Evolutionary conservation across 768 basidiomycete genomes (phyloP).

Genomic region (Nevesoporus exiguus): DNA sequence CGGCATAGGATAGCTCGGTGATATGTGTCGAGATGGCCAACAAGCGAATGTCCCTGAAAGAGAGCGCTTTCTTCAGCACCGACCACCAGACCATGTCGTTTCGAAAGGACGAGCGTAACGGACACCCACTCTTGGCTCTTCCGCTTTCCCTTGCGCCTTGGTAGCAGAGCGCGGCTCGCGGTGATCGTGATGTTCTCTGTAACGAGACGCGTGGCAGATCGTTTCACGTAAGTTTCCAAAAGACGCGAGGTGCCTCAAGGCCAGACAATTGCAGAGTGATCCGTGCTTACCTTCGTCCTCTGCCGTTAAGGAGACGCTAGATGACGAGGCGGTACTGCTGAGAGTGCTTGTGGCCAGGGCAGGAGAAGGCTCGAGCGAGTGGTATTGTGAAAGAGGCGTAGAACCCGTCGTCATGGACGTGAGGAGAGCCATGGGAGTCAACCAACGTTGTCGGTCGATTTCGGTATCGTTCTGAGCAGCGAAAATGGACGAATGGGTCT

Average conservation of each 20-base stretch:
- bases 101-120: constrained; percentile 4
- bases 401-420: constrained; percentile 25
- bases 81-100: constrained; percentile 27
- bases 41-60: constrained; percentile 64
- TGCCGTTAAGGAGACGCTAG: constrained; percentile 49
- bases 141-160: constrained; percentile 48
- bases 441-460: not conserved
- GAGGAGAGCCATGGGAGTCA: constrained; percentile 21
- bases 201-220: constrained; percentile 26
- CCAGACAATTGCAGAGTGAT: constrained; percentile 15
- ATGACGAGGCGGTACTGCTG: constrained; percentile 37
- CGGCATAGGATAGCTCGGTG: constrained; percentile 81
- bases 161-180: constrained; percentile 40
- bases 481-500: constrained; percentile 1
- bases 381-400: constrained; percentile 33
- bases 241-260: constrained; percentile 24
- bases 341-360: constrained; percentile 18
- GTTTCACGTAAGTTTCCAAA: constrained; percentile 34
- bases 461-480: constrained; percentile 8
- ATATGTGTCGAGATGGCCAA: constrained; percentile 81
- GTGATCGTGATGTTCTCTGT: constrained; percentile 77
- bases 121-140: constrained; percentile 66
- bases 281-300: constrained; percentile 61
- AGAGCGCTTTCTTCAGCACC: constrained; percentile 25
- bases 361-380: constrained; percentile 32